Percentiles rank a stretch among this genome's conserved stretches.
phyloP scores from a whole-genome alignment of 768 basidiomycete genomes.

The Kwoniella botswanensis region DNA sequence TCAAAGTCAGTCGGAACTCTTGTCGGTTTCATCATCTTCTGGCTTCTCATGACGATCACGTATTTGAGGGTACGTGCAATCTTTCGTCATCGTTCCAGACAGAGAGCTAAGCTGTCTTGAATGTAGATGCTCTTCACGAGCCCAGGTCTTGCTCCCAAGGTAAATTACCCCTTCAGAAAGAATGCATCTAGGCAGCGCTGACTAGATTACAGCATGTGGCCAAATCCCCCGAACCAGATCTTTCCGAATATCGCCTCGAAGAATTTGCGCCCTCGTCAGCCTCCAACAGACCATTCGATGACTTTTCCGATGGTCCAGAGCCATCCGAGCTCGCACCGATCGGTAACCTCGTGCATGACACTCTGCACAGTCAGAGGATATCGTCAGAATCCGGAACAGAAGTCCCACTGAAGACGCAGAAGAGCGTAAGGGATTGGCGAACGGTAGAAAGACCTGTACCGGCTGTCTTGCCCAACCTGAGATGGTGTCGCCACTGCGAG shows the following conservation, averaged over 20 bases:
- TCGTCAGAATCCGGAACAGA: slow-evolving; percentile 19
- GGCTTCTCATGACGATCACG: slow-evolving; percentile 76
- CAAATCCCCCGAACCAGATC: slow-evolving; percentile 1
- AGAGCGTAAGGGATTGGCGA: slow-evolving; percentile 31
- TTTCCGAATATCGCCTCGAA: neutral
- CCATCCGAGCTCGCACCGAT: slow-evolving; percentile 45
- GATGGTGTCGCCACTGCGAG: slow-evolving; percentile 53
- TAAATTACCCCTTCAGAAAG: slow-evolving; percentile 12
- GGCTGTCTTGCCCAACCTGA: slow-evolving; percentile 21
- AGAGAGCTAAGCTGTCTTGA: neutral
- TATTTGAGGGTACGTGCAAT: slow-evolving; percentile 70
- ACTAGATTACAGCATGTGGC: slow-evolving; percentile 5
- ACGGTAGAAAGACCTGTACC: slow-evolving; percentile 36
- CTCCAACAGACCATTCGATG: neutral
- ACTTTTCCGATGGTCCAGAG: slow-evolving; percentile 25
- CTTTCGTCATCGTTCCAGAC: neutral
- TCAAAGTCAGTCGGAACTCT: slow-evolving; percentile 67
- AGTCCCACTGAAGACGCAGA: slow-evolving; percentile 12
- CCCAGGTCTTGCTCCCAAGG: slow-evolving; percentile 42
- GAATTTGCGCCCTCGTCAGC: neutral
- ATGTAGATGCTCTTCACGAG: slow-evolving; percentile 35
- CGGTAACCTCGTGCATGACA: slow-evolving; percentile 23
- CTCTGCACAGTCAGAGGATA: slow-evolving; percentile 7
- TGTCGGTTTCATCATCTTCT: slow-evolving; percentile 68
- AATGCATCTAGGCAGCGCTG: neutral